Conservation (phyloP, 306 rosid species). For the Trifolium dubium region DNA sequence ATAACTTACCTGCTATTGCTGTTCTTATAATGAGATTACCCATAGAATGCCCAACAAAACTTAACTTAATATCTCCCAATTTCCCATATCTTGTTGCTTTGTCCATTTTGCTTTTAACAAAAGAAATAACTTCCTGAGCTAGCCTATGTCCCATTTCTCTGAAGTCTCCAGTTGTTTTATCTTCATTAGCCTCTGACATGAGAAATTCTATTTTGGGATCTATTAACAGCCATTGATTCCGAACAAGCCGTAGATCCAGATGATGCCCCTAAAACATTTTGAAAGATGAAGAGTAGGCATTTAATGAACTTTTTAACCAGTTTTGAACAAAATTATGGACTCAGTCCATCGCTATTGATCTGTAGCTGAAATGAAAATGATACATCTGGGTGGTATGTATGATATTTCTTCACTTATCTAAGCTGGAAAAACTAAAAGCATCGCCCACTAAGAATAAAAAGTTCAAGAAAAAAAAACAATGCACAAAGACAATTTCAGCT, state of each 20-base stretch:
- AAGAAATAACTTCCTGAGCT: slow-evolving; percentile 80
- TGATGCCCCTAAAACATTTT: slow-evolving; percentile 82
- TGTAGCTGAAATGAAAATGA: slow-evolving; percentile 29
- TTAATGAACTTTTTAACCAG: slow-evolving; percentile 33
- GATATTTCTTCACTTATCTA: slow-evolving; percentile 17
- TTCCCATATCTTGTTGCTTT: slow-evolving; percentile 65
- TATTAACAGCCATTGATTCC: slow-evolving; percentile 90
- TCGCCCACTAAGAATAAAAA: no score
- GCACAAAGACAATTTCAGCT: no score
- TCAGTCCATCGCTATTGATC: slow-evolving; percentile 26
- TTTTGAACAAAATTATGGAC: slow-evolving; percentile 22
- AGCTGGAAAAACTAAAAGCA: no score
- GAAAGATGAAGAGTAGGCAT: slow-evolving; percentile 34
- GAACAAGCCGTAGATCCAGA: slow-evolving; percentile 85
- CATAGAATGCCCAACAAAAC: slow-evolving; percentile 98
- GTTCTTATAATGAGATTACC: slow-evolving; percentile 91
- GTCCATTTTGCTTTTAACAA: slow-evolving; percentile 80
- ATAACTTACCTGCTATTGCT: slow-evolving; percentile 77
- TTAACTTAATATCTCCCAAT: slow-evolving; percentile 73
- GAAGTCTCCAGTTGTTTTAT: slow-evolving; percentile 88
- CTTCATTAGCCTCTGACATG: slow-evolving; percentile 93
- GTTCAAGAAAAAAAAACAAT: no score
- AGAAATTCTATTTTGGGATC: slow-evolving; percentile 86
- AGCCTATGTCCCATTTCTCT: slow-evolving; percentile 95
- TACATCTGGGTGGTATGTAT: slow-evolving; percentile 17